Evolutionary conservation across 495 filamentous ascomycete species (phyloP).

Genomic region (Tuber aestivum): DNA sequence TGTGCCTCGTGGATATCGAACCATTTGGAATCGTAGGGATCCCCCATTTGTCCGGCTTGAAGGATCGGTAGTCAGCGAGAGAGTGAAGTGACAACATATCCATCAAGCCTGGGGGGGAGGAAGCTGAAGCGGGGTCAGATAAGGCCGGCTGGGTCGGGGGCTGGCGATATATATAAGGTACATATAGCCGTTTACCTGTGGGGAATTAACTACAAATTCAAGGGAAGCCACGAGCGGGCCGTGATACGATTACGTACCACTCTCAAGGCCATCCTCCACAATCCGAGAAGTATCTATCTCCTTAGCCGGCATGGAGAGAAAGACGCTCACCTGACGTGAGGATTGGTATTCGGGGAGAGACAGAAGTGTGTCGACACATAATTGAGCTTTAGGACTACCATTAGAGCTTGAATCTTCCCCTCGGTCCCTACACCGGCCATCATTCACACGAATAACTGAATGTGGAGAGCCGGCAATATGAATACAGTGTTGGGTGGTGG

Average conservation of each 20-base stretch:
- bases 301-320: conserved; percentile 81
- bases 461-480: not conserved
- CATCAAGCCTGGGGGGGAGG: conserved; percentile 62
- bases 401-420: conserved; percentile 10
- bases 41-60: conserved; percentile 79
- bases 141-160: conserved; percentile 43
- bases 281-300: conserved; percentile 78
- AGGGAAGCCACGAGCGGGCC: not conserved
- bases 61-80: conserved; percentile 64
- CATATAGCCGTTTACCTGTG: conserved; percentile 67
- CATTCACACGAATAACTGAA: not conserved
- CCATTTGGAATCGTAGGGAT: conserved; percentile 70
- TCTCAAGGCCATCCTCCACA: conserved; percentile 67
- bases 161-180: conserved; percentile 75
- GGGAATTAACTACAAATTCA: not conserved
- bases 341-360: conserved; percentile 39
- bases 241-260: conserved; percentile 44
- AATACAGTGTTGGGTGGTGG: no score
- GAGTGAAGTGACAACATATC: conserved; percentile 81
- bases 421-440: not conserved
- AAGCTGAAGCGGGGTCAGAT: conserved; percentile 39
- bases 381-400: conserved; percentile 26
- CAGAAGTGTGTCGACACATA: conserved; percentile 26
- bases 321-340: conserved; percentile 62
- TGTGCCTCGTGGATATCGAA: conserved; percentile 57